These are phyloP conservation scores for Neofusicoccum umdonicola DNA, from an alignment of 2,329 filamentous ascomycete genomes.

Conservation along the genomic window DNA sequence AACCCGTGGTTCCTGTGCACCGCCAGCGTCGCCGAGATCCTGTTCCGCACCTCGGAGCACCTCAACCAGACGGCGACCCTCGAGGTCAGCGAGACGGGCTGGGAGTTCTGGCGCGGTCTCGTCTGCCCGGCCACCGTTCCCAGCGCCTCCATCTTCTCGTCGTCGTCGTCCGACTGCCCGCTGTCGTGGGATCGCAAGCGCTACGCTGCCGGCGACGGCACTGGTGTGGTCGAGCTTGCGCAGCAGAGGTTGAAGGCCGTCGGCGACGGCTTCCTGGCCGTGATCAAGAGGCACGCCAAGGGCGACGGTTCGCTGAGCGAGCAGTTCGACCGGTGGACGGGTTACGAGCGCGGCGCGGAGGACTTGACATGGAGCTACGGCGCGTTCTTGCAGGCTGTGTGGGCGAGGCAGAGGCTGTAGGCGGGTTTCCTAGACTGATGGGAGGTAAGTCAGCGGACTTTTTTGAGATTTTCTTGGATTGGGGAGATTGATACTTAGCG, in stretches of 20 bases:
- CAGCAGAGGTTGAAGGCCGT: conserved; percentile 32
- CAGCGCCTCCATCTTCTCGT: neutral
- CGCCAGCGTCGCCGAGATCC: conserved; percentile 38
- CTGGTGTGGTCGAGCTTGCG: conserved; percentile 22
- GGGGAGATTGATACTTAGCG: neutral
- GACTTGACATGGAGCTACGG: conserved; percentile 49
- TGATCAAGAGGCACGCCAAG: conserved; percentile 40
- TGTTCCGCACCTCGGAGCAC: conserved; percentile 38
- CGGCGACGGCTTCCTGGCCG: conserved; percentile 43
- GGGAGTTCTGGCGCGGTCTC: conserved; percentile 39
- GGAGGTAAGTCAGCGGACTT: neutral
- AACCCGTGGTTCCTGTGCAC: conserved; percentile 48
- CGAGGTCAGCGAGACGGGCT: conserved; percentile 29
- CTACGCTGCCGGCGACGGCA: conserved; percentile 27
- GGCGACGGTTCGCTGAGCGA: conserved; percentile 42
- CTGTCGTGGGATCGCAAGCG: conserved; percentile 15
- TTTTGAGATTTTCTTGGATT: neutral
- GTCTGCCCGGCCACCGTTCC: conserved; percentile 20
- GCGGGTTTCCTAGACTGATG: neutral
- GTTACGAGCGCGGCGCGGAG: conserved; percentile 39
- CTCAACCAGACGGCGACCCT: conserved; percentile 28
- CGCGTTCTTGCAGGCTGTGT: conserved; percentile 40
- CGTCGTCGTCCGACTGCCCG: neutral
- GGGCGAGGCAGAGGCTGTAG: conserved; percentile 29
- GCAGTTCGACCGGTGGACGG: conserved; percentile 42